phyloP scores from a whole-genome alignment of 1,139 yeast species.

The Nakaseomyces delphensis region DNA sequence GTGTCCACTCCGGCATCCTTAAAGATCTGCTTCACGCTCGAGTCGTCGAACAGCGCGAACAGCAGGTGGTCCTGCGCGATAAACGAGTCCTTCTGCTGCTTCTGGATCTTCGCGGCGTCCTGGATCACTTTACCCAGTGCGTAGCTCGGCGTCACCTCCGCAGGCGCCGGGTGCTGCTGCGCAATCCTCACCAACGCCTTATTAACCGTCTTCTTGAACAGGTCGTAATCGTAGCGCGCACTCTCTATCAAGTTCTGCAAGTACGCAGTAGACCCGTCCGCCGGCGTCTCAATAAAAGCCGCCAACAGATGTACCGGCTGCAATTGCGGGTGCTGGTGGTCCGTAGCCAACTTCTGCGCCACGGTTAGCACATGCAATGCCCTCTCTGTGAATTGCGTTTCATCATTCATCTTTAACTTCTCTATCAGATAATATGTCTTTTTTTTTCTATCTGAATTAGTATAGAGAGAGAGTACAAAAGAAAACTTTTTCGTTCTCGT shows the following conservation, averaged over 20 bases:
- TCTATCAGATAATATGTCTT: not conserved
- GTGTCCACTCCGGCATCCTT: conserved; percentile 63
- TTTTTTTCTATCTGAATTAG: not conserved
- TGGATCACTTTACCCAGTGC: conserved; percentile 62
- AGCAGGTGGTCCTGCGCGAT: conserved; percentile 92
- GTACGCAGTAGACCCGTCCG: conserved; percentile 54
- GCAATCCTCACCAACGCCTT: conserved; percentile 76
- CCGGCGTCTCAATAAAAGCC: conserved; percentile 75
- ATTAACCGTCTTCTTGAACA: conserved; percentile 72
- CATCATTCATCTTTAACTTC: conserved; percentile 36
- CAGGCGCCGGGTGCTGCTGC: conserved; percentile 80
- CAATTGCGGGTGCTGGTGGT: conserved; percentile 74
- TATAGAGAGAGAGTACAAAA: not conserved
- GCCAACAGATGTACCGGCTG: conserved; percentile 83
- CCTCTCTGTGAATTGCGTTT: conserved; percentile 84
- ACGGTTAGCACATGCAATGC: conserved; percentile 72
- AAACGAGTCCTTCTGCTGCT: conserved; percentile 82
- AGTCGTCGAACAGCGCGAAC: conserved; percentile 75
- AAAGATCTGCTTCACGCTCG: conserved; percentile 59
- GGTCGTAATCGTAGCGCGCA: conserved; percentile 81
- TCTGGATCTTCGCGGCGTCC: conserved; percentile 64
- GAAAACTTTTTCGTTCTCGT: no score
- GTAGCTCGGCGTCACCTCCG: conserved; percentile 59
- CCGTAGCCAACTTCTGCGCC: conserved; percentile 76
- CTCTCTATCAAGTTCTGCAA: conserved; percentile 78